Percentiles rank a stretch among this genome's conserved stretches.
Conservation (phyloP, 257 asterid species). For the Lithospermum erythrorhizon region DNA sequence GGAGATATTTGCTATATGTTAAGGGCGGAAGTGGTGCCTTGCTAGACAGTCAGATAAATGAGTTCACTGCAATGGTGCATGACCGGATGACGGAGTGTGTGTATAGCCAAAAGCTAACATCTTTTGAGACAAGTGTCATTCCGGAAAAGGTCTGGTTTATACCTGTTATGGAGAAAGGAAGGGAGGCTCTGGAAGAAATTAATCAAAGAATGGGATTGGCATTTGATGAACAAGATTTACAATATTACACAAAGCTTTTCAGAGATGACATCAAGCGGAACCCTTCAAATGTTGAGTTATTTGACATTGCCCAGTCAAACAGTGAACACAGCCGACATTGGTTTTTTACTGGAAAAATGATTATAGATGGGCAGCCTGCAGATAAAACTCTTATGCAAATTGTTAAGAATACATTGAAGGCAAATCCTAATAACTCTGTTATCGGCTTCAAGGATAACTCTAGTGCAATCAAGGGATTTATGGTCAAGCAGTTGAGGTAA, state of each 20-base stretch:
- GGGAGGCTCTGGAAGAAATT: slow-evolving; percentile 82
- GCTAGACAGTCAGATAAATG: slow-evolving; percentile 47
- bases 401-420: slow-evolving; percentile 70
- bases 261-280: slow-evolving; percentile 70
- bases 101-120: slow-evolving; percentile 53
- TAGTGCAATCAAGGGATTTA: slow-evolving; percentile 80
- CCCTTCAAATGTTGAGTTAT: slow-evolving; percentile 85
- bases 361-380: slow-evolving; percentile 62
- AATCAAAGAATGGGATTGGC: slow-evolving; percentile 85
- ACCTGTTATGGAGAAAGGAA: slow-evolving; percentile 90
- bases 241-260: slow-evolving; percentile 77
- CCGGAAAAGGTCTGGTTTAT: slow-evolving; percentile 63
- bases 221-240: slow-evolving; percentile 85
- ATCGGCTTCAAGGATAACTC: slow-evolving; percentile 97
- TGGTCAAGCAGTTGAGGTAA: slow-evolving; percentile 44
- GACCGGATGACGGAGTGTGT: slow-evolving; percentile 93
- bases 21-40: slow-evolving; percentile 38
- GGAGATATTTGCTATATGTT: slow-evolving; percentile 58
- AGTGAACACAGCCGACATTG: slow-evolving; percentile 97
- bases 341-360: slow-evolving; percentile 82
- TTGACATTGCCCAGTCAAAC: slow-evolving; percentile 95
- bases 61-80: slow-evolving; percentile 70
- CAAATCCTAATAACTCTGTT: slow-evolving; percentile 78
- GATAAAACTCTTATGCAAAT: slow-evolving; percentile 78
- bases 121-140: slow-evolving; percentile 54